These are phyloP conservation scores for Alternaria arbusti DNA, from an alignment of 2,329 filamentous ascomycete species.

Conservation along the genomic window DNA sequence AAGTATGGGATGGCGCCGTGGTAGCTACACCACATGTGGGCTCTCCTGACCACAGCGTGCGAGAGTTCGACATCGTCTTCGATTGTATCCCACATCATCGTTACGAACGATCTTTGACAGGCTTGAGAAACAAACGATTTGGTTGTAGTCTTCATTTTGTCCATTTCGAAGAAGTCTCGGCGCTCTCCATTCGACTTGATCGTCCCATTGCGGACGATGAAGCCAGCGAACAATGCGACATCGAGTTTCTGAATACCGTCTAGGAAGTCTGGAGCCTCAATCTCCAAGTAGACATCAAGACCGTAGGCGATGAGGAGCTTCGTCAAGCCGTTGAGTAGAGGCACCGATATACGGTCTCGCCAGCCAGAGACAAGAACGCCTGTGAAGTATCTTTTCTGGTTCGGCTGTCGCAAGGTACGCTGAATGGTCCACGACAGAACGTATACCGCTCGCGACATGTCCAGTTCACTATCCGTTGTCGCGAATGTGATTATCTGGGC, in stretches of 20 bases:
- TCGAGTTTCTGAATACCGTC: constrained; percentile 34
- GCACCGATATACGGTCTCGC: constrained; percentile 35
- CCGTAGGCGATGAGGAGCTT: constrained; percentile 40
- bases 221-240: constrained; percentile 36
- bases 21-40: constrained; percentile 48
- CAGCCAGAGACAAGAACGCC: constrained; percentile 44
- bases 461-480: constrained; percentile 29
- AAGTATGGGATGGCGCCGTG: constrained; percentile 45
- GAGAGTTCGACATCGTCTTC: constrained; percentile 42
- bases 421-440: constrained; percentile 33
- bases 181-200: constrained; percentile 44
- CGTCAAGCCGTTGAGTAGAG: constrained; percentile 39
- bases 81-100: constrained; percentile 50
- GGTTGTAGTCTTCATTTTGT: constrained; percentile 48
- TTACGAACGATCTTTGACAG: constrained; percentile 43
- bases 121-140: constrained; percentile 48
- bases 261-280: constrained; percentile 43
- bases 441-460: constrained; percentile 35
- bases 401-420: constrained; percentile 30
- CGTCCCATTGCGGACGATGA: constrained; percentile 45
- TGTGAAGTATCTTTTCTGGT: constrained; percentile 38
- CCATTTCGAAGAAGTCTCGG: constrained; percentile 48
- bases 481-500: constrained; percentile 28
- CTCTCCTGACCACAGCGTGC: constrained; percentile 44
- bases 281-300: constrained; percentile 43